A percentile compares a stretch with the other conserved stretches of the same genome.
phyloP scores from a whole-genome alignment of 2,329 filamentous ascomycete species.

The Hysterium pulicare region DNA sequence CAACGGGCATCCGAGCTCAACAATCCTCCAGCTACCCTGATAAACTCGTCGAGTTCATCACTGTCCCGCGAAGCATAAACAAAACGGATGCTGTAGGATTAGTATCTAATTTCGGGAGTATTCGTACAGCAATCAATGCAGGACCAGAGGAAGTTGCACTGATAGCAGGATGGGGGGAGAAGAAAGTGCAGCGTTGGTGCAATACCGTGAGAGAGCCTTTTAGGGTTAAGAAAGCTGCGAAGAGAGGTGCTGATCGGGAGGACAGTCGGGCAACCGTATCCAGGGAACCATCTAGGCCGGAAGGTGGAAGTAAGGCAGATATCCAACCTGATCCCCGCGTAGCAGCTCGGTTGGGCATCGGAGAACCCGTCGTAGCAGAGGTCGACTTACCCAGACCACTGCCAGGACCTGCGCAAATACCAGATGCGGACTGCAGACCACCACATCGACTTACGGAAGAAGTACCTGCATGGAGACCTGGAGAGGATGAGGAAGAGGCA shows the following conservation, averaged over 20 bases:
- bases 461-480: constrained; percentile 20
- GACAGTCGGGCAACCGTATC: constrained; percentile 22
- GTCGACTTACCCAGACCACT: constrained; percentile 19
- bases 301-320: constrained; percentile 15
- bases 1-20: constrained; percentile 76
- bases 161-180: constrained; percentile 91
- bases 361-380: constrained; percentile 29
- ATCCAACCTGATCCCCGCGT: constrained; percentile 15
- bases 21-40: constrained; percentile 83
- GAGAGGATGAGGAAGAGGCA: constrained; percentile 48
- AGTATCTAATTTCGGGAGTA: constrained; percentile 86
- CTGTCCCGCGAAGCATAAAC: constrained; percentile 83
- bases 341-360: constrained; percentile 26
- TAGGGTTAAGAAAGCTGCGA: constrained; percentile 68
- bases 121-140: constrained; percentile 83
- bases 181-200: constrained; percentile 87
- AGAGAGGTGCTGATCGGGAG: constrained; percentile 42
- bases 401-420: constrained; percentile 10
- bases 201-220: constrained; percentile 78
- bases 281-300: constrained; percentile 23
- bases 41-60: constrained; percentile 87
- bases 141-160: constrained; percentile 78
- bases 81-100: constrained; percentile 90
- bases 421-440: constrained; percentile 38
- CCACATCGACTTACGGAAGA: constrained; percentile 33